A percentile compares a stretch with the other conserved stretches of the same genome.
Evolutionary conservation across 2,329 filamentous ascomycete genomes (phyloP).

Genomic region (Trichoderma sp.): DNA sequence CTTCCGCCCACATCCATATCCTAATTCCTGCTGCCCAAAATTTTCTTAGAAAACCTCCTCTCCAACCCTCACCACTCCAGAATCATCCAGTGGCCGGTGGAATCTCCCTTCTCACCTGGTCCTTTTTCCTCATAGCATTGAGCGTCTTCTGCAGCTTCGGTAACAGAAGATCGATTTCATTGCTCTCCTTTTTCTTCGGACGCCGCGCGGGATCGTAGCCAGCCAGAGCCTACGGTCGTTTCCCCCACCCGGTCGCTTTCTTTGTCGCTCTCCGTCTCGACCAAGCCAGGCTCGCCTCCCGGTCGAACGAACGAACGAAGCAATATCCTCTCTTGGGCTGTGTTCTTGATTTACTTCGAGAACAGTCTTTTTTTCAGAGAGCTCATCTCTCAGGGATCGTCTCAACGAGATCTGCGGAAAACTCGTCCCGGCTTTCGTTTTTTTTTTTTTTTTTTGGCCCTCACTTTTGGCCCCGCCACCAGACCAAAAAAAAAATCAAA

Average conservation of each 20-base stretch:
- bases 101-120: conserved; percentile 34
- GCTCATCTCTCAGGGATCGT: not conserved
- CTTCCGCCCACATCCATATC: conserved; percentile 31
- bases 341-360: not conserved
- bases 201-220: conserved; percentile 35
- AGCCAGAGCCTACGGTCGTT: conserved; percentile 27
- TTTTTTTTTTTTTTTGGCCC: conserved; percentile 25
- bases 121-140: conserved; percentile 33
- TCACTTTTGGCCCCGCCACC: conserved; percentile 27
- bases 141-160: conserved; percentile 34
- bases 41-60: conserved; percentile 36
- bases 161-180: conserved; percentile 32
- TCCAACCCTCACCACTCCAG: conserved; percentile 38
- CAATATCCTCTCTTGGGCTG: not conserved
- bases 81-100: conserved; percentile 39
- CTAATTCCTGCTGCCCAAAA: conserved; percentile 39
- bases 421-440: not conserved
- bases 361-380: conserved; percentile 2
- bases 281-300: not conserved
- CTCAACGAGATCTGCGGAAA: not conserved
- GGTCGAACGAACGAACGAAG: conserved; percentile 9
- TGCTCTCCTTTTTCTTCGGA: conserved; percentile 24
- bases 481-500: not conserved
- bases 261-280: conserved; percentile 22
- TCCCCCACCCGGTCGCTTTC: conserved; percentile 21